These are phyloP conservation scores for Hypoxylon perforatum DNA, from an alignment of 495 filamentous ascomycete species.

Conservation along the genomic window DNA sequence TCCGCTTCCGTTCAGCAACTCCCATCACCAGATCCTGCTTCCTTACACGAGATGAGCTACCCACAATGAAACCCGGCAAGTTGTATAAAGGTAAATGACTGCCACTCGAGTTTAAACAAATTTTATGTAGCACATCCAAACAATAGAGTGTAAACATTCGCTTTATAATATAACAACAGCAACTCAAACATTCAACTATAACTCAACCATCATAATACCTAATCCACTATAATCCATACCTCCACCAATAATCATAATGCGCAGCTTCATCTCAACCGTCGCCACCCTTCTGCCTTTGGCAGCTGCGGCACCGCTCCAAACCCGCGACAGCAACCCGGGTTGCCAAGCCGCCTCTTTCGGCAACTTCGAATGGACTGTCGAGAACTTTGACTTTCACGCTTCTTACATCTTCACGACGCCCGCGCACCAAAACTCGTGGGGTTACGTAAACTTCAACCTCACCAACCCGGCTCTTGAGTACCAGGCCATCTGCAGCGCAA, in stretches of 20 bases:
- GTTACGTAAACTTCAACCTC: constrained; percentile 56
- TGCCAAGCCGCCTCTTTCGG: constrained; percentile 48
- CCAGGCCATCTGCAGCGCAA: constrained; percentile 48
- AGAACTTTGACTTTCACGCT: constrained; percentile 53
- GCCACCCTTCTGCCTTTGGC: constrained; percentile 37
- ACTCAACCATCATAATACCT: neutral
- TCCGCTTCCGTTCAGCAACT: constrained; percentile 23
- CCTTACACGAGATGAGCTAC: constrained; percentile 29
- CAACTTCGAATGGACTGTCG: constrained; percentile 49
- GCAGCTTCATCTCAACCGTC: constrained; percentile 36
- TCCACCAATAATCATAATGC: constrained; percentile 28
- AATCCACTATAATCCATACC: constrained; percentile 7
- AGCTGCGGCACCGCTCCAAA: constrained; percentile 29
- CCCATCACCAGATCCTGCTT: constrained; percentile 35
- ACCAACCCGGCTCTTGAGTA: constrained; percentile 52
- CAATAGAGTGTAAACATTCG: constrained; percentile 2
- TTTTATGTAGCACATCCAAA: constrained; percentile 14
- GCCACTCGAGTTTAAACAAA: neutral
- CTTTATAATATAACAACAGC: neutral
- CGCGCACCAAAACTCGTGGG: constrained; percentile 57
- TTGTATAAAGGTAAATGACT: constrained; percentile 29
- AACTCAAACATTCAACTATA: neutral
- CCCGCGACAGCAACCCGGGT: constrained; percentile 32
- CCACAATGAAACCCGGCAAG: constrained; percentile 6
- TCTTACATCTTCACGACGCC: constrained; percentile 56